Percentiles rank a stretch among this genome's conserved stretches.
Conservation (phyloP, 805 yeast genomes). For the Yueomyces sp. region DNA sequence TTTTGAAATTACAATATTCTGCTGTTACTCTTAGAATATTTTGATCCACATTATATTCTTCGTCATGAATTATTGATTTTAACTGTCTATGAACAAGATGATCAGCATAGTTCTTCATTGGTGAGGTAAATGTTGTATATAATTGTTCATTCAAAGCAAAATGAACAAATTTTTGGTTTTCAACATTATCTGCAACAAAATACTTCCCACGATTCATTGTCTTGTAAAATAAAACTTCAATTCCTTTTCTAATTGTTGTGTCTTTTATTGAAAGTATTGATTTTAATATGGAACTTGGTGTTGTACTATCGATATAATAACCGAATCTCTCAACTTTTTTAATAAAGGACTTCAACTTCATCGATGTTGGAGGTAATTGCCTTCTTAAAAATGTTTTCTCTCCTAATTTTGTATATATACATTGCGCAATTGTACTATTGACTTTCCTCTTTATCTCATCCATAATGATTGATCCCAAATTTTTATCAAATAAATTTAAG, state of each 20-base stretch:
- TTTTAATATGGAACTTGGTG: slow-evolving; percentile 55
- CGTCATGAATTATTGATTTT: slow-evolving; percentile 42
- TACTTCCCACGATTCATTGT: slow-evolving; percentile 79
- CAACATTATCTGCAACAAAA: slow-evolving; percentile 76
- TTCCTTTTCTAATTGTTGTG: slow-evolving; percentile 48
- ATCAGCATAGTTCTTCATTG: slow-evolving; percentile 85
- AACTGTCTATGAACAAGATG: slow-evolving; percentile 86
- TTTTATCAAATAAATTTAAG: slow-evolving; percentile 57
- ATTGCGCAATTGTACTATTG: slow-evolving; percentile 76
- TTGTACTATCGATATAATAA: slow-evolving; percentile 56
- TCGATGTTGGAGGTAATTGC: slow-evolving; percentile 71
- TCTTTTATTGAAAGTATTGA: slow-evolving; percentile 57
- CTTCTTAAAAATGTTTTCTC: slow-evolving; percentile 75
- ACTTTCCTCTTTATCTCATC: slow-evolving; percentile 71
- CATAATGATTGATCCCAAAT: slow-evolving; percentile 42
- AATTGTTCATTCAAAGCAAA: slow-evolving; percentile 72
- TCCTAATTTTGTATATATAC: slow-evolving; percentile 61
- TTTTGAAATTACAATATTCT: slow-evolving; percentile 89
- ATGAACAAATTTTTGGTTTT: slow-evolving; percentile 64
- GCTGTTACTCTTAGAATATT: slow-evolving; percentile 70
- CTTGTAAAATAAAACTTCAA: slow-evolving; percentile 70
- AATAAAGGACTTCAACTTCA: slow-evolving; percentile 67
- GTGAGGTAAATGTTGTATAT: slow-evolving; percentile 89
- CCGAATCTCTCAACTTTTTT: slow-evolving; percentile 57
- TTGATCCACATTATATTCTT: slow-evolving; percentile 37